These are phyloP conservation scores for Nitzschia putrida DNA, from an alignment of 108 stramenopile genomes.

Conservation along the genomic window DNA sequence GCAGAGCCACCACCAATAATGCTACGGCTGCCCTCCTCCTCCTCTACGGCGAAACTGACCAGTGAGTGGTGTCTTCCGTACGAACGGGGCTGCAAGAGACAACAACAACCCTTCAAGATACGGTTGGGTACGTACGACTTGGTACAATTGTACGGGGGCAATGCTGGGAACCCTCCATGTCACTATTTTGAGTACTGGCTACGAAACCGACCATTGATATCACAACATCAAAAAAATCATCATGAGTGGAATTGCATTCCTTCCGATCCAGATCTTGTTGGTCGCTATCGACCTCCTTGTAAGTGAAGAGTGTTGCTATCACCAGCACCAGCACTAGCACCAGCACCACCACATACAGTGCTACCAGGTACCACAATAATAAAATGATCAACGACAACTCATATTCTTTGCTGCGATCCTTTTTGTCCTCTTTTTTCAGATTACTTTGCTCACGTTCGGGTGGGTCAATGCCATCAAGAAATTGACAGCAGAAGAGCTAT, in stretches of 20 bases:
- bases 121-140: too few species aligned
- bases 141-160: too few species aligned
- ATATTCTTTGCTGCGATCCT: neutral
- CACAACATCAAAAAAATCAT: neutral
- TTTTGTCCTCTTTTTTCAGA: slow-evolving; percentile 37
- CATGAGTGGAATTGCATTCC: slow-evolving; percentile 42
- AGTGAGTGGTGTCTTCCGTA: too few species aligned
- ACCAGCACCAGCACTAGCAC: neutral
- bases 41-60: too few species aligned
- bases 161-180: too few species aligned
- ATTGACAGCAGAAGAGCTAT: slow-evolving; percentile 41
- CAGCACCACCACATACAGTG: neutral
- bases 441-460: slow-evolving; percentile 76
- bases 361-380: neutral
- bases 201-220: too few species aligned
- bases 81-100: too few species aligned
- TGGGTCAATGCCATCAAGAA: slow-evolving; percentile 76
- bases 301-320: too few species aligned
- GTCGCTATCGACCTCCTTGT: slow-evolving; percentile 76
- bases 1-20: too few species aligned
- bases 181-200: too few species aligned
- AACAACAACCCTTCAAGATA: too few species aligned
- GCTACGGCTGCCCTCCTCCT: too few species aligned
- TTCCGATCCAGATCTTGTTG: slow-evolving; percentile 79
- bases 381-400: neutral